Conservation (phyloP, 1,139 yeast genomes). For the Hanseniaspora uvarum region DNA sequence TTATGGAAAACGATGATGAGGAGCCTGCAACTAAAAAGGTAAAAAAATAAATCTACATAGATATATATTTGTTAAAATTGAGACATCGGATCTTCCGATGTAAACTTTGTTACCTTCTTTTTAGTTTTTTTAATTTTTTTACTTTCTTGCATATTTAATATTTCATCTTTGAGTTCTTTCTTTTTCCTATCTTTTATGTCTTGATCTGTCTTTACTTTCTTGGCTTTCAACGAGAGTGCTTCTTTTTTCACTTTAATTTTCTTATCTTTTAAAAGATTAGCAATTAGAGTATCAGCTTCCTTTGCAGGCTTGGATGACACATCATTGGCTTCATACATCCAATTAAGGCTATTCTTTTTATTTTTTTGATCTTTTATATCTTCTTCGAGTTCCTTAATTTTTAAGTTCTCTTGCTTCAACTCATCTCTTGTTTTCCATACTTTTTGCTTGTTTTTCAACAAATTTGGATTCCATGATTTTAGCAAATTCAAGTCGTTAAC, state of each 20-base stretch:
- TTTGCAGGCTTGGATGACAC: constrained; percentile 7
- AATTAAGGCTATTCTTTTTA: constrained; percentile 46
- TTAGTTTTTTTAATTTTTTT: constrained; percentile 10
- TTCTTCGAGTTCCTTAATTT: constrained; percentile 51
- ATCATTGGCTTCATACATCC: constrained; percentile 68
- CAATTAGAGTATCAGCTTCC: constrained; percentile 31
- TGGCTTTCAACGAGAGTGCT: background rate
- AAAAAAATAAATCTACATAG: background rate
- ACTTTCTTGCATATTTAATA: background rate
- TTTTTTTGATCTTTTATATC: constrained; percentile 55
- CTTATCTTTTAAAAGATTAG: constrained; percentile 13
- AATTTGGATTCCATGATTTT: constrained; percentile 93
- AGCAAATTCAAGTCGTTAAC: constrained; percentile 80
- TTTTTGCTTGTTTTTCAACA: constrained; percentile 71
- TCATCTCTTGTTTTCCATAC: constrained; percentile 81
- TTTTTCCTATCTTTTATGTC: background rate
- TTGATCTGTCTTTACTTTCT: background rate
- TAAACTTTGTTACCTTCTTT: constrained; percentile 9
- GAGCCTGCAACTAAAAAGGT: constrained; percentile 17
- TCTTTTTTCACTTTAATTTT: constrained; percentile 15
- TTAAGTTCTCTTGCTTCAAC: constrained; percentile 58
- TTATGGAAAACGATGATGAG: constrained; percentile 22
- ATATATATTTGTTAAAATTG: background rate
- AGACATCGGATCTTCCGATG: constrained; percentile 15
- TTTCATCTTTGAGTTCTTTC: background rate